Conservation (phyloP, 2,329 filamentous ascomycete species). For the Colletotrichum theobromicola region DNA sequence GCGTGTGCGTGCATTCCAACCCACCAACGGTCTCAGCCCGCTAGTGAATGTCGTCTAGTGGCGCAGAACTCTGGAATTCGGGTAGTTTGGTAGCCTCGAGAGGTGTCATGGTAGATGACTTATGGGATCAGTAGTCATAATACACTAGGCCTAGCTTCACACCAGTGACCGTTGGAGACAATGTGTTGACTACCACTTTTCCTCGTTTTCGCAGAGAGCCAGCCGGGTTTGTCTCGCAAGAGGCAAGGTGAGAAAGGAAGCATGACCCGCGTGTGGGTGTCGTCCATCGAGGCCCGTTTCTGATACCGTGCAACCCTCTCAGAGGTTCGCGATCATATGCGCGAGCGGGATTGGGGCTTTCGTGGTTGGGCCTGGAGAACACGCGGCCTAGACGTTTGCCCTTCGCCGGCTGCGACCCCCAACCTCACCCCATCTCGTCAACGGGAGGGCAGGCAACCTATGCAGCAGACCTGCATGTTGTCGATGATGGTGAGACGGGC, state of each 20-base stretch:
- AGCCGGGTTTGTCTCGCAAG: background rate
- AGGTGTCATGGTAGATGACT: background rate
- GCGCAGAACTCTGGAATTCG: background rate
- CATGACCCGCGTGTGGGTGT: background rate
- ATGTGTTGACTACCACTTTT: background rate
- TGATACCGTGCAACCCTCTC: background rate
- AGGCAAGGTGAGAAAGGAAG: background rate
- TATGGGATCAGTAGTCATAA: background rate
- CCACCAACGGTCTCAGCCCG: background rate
- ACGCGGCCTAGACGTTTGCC: background rate
- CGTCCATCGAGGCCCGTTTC: background rate
- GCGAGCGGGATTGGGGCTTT: background rate
- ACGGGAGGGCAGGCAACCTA: background rate
- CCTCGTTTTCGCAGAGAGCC: background rate
- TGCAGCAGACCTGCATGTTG: background rate
- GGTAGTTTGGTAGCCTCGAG: background rate
- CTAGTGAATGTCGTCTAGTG: background rate
- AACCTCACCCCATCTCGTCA: background rate
- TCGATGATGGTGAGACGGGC: background rate
- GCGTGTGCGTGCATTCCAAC: constrained; percentile 5
- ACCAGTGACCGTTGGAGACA: background rate
- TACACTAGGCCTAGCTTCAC: background rate
- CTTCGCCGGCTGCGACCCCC: background rate
- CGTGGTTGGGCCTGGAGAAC: background rate
- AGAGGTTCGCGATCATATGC: background rate